phyloP scores from a whole-genome alignment of 140 eudicot genomes.

The Ambrosia hybrid region DNA sequence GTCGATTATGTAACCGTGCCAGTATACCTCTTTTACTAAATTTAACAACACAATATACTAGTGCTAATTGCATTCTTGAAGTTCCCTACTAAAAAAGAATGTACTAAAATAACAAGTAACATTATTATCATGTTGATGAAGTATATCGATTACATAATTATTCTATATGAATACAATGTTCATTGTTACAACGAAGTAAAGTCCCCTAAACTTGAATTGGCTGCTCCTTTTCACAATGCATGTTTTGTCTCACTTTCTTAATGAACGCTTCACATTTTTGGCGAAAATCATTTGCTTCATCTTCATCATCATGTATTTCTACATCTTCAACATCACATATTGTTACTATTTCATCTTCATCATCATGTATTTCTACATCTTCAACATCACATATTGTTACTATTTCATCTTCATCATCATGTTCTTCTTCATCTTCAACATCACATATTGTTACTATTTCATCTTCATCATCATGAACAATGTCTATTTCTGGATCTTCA shows the following conservation, averaged over 20 bases:
- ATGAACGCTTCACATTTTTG: slow-evolving; percentile 30
- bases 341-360: slow-evolving; percentile 14
- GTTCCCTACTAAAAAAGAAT: too few species aligned
- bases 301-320: not conserved
- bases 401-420: too few species aligned
- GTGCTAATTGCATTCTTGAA: too few species aligned
- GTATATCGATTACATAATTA: too few species aligned
- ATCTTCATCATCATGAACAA: not conserved
- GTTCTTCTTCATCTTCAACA: slow-evolving; percentile 7
- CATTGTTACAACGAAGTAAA: not conserved
- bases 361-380: not conserved
- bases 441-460: slow-evolving; percentile 15
- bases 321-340: slow-evolving; percentile 5
- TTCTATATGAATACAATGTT: too few species aligned
- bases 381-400: too few species aligned
- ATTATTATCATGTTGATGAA: too few species aligned
- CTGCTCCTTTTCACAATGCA: not conserved
- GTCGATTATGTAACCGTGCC: too few species aligned
- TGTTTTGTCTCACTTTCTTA: slow-evolving; percentile 5
- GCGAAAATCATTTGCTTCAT: not conserved
- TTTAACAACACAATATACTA: too few species aligned
- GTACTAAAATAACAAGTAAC: too few species aligned
- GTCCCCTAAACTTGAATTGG: too few species aligned
- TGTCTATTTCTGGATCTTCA: not conserved
- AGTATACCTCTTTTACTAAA: too few species aligned